These are phyloP conservation scores for Escovopsis sp. DNA, from an alignment of 2,329 filamentous ascomycete genomes.

Conservation along the genomic window DNA sequence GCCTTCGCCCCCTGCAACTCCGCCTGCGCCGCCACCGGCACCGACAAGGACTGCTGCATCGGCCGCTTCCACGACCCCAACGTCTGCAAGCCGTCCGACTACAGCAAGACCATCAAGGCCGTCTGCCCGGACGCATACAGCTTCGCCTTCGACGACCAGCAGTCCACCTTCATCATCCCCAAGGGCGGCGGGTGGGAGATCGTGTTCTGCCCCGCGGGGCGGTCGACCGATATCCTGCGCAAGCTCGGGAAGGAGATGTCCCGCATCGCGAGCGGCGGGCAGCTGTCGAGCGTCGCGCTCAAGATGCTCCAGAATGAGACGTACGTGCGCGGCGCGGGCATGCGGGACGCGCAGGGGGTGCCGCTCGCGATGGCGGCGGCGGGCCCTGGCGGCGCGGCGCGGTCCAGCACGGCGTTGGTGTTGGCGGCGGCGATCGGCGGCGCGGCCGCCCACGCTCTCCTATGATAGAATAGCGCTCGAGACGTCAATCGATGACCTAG, in stretches of 20 bases:
- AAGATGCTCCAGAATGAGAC: slow-evolving; percentile 17
- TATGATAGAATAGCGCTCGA: no score
- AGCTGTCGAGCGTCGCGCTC: slow-evolving; percentile 18
- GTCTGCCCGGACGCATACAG: slow-evolving; percentile 78
- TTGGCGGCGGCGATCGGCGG: slow-evolving; percentile 2
- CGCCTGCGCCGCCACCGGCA: slow-evolving; percentile 55
- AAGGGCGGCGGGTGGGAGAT: slow-evolving; percentile 63
- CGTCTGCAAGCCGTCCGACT: slow-evolving; percentile 50
- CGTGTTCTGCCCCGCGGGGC: slow-evolving; percentile 54
- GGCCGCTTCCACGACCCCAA: slow-evolving; percentile 49
- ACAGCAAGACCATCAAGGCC: slow-evolving; percentile 53
- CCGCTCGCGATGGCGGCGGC: no score
- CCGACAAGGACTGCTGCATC: slow-evolving; percentile 58
- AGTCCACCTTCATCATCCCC: slow-evolving; percentile 46
- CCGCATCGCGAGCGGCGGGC: slow-evolving; percentile 27
- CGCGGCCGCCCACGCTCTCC: no score
- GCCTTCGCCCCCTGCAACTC: slow-evolving; percentile 65
- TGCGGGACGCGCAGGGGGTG: no score
- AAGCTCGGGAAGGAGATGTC: slow-evolving; percentile 35
- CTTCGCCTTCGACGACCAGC: slow-evolving; percentile 48
- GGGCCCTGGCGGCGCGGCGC: slow-evolving; percentile 9
- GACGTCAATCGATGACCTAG: no score
- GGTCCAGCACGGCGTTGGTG: slow-evolving; percentile 6
- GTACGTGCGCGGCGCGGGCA: slow-evolving; percentile 12
- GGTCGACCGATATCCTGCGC: slow-evolving; percentile 42